Evolutionary conservation across 805 yeast genomes (phyloP).

Genomic region (Hanseniaspora vineae): DNA sequence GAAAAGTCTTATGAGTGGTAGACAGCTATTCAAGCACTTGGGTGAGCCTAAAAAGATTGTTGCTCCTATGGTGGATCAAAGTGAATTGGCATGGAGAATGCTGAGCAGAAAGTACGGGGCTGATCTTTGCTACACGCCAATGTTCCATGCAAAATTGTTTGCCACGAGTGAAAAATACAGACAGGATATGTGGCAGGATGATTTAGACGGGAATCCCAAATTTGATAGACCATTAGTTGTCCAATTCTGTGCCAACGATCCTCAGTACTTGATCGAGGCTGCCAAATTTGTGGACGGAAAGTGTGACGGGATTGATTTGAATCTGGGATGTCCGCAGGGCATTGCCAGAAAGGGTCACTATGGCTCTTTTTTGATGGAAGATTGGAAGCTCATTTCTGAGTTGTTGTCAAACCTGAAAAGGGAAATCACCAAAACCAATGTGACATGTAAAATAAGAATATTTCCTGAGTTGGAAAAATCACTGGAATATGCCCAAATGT

Average conservation of each 20-base stretch:
- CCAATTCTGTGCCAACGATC: slow-evolving; percentile 95
- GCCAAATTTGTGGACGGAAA: slow-evolving; percentile 67
- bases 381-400: slow-evolving; percentile 71
- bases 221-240: slow-evolving; percentile 72
- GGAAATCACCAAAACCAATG: slow-evolving; percentile 63
- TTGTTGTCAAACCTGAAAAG: slow-evolving; percentile 19
- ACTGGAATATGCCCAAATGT: slow-evolving; percentile 77
- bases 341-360: slow-evolving; percentile 91
- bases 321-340: slow-evolving; percentile 97
- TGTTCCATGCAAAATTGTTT: slow-evolving; percentile 88
- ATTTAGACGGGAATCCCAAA: slow-evolving; percentile 53
- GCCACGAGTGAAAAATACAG: slow-evolving; percentile 78
- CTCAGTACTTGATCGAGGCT: slow-evolving; percentile 68
- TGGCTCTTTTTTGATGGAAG: slow-evolving; percentile 94
- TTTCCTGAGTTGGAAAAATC: slow-evolving; percentile 77
- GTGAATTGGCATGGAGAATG: slow-evolving; percentile 91
- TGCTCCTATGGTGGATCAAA: slow-evolving; percentile 98
- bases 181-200: slow-evolving; percentile 50
- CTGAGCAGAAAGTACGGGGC: slow-evolving; percentile 85
- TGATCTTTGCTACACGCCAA: slow-evolving; percentile 87
- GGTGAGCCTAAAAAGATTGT: slow-evolving; percentile 75
- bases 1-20: slow-evolving; percentile 29
- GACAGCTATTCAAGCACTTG: slow-evolving; percentile 54
- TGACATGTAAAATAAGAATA: slow-evolving; percentile 90
- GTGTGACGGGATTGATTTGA: slow-evolving; percentile 93